A percentile compares a stretch with the other conserved stretches of the same genome.
Evolutionary conservation across 2,329 filamentous ascomycete genomes (phyloP).

Genomic region (Cadophora sp.): DNA sequence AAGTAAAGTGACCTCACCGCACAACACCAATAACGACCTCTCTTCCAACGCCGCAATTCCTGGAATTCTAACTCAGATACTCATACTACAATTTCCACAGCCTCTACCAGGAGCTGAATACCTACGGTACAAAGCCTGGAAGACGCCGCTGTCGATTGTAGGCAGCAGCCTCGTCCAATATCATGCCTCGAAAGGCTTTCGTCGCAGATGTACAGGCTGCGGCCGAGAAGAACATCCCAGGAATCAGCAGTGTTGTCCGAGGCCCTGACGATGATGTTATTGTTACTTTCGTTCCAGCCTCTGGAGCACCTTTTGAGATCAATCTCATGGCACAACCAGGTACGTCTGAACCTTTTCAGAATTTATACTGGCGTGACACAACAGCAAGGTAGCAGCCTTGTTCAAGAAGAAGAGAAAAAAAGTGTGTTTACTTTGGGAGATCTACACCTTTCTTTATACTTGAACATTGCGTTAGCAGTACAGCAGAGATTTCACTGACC

Average conservation of each 20-base stretch:
- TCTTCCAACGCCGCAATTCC: background rate
- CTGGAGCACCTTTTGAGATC: slow-evolving; percentile 38
- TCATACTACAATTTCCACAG: background rate
- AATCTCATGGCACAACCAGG: slow-evolving; percentile 36
- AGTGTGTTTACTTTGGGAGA: too few species aligned
- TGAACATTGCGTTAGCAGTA: too few species aligned
- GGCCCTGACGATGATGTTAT: slow-evolving; percentile 76
- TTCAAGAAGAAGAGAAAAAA: too few species aligned
- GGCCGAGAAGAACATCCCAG: slow-evolving; percentile 47
- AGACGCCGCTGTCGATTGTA: background rate
- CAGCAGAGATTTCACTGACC: slow-evolving; percentile 23
- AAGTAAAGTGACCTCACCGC: background rate
- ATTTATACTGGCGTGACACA: background rate
- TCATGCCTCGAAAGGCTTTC: slow-evolving; percentile 73
- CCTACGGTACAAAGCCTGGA: background rate
- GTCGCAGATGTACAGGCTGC: slow-evolving; percentile 59
- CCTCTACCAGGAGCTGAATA: background rate
- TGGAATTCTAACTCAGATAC: background rate
- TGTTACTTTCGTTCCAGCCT: slow-evolving; percentile 58
- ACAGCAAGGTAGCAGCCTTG: background rate
- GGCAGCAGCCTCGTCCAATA: slow-evolving; percentile 17
- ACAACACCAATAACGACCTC: background rate
- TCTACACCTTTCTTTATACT: too few species aligned
- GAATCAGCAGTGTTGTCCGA: slow-evolving; percentile 60
- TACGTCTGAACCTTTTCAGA: slow-evolving; percentile 19